Evolutionary conservation across 768 basidiomycete species (phyloP).

Genomic region (Tricholoma terreum): DNA sequence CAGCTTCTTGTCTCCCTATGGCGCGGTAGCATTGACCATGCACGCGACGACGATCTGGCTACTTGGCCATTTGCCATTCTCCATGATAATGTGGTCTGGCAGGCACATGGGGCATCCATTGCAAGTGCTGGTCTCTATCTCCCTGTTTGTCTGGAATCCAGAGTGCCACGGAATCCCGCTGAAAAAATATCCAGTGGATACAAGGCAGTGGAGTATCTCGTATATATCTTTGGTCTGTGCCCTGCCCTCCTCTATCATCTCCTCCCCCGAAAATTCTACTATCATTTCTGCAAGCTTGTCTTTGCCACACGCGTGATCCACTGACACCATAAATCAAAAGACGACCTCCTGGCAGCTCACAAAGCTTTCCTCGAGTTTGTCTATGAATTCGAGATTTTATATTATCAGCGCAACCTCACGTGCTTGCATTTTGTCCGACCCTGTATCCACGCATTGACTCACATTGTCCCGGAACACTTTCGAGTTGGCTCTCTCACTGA

Average conservation of each 20-base stretch:
- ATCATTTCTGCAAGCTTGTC: too few species aligned
- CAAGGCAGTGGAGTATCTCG: too few species aligned
- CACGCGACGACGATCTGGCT: neutral
- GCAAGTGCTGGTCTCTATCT: too few species aligned
- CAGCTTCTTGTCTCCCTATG: slow-evolving; percentile 20
- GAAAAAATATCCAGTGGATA: too few species aligned
- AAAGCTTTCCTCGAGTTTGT: slow-evolving; percentile 23
- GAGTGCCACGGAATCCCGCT: slow-evolving; percentile 1
- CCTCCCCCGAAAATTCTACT: slow-evolving; percentile 7
- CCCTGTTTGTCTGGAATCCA: slow-evolving; percentile 20
- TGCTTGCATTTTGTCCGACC: neutral
- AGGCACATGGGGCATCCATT: too few species aligned
- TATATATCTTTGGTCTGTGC: slow-evolving; percentile 16
- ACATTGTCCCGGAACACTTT: slow-evolving; percentile 22
- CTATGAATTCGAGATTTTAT: too few species aligned
- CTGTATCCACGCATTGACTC: slow-evolving; percentile 14
- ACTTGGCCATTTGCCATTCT: slow-evolving; percentile 8
- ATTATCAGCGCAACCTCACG: slow-evolving; percentile 6
- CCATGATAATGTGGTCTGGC: too few species aligned
- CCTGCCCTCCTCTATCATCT: slow-evolving; percentile 14
- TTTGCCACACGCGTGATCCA: slow-evolving; percentile 19
- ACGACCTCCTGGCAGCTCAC: slow-evolving; percentile 19
- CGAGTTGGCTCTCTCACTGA: slow-evolving; percentile 1
- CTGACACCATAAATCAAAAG: slow-evolving; percentile 15
- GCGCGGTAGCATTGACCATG: slow-evolving; percentile 16